A percentile compares a stretch with the other conserved stretches of the same genome.
Evolutionary conservation across 73 alveolate genomes (phyloP).

Genomic region (Uronychia binucleata): DNA sequence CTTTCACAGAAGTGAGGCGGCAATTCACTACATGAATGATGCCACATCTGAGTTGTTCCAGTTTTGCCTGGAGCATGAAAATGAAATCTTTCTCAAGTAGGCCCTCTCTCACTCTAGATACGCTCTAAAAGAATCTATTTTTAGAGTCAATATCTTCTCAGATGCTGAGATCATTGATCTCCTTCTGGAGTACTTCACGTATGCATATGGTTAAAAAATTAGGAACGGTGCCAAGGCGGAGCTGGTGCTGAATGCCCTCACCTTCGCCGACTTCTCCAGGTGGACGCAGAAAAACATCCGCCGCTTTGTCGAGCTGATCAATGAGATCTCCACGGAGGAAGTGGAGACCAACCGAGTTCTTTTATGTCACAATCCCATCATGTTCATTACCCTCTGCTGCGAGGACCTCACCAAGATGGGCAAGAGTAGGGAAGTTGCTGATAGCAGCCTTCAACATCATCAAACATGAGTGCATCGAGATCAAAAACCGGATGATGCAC

Average conservation of each 20-base stretch:
- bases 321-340: slow-evolving; percentile 18
- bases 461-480: slow-evolving; percentile 26
- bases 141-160: slow-evolving; percentile 4
- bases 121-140: slow-evolving; percentile 39
- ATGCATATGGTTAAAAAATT: slow-evolving; percentile 2
- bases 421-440: slow-evolving; percentile 16
- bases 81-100: slow-evolving; percentile 51
- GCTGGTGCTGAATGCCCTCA: slow-evolving; percentile 26
- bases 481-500: slow-evolving; percentile 15
- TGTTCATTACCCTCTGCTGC: slow-evolving; percentile 33
- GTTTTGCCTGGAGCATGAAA: slow-evolving; percentile 41
- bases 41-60: slow-evolving; percentile 28
- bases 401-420: slow-evolving; percentile 41
- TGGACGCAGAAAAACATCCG: slow-evolving; percentile 43
- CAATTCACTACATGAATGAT: slow-evolving; percentile 43
- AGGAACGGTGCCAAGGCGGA: slow-evolving; percentile 40
- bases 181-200: slow-evolving; percentile 21
- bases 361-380: slow-evolving; percentile 40
- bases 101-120: slow-evolving; percentile 2
- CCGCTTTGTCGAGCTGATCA: slow-evolving; percentile 27
- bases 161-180: slow-evolving; percentile 3
- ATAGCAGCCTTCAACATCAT: slow-evolving; percentile 21
- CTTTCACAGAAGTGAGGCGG: slow-evolving; percentile 4
- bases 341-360: slow-evolving; percentile 40
- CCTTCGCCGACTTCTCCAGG: slow-evolving; percentile 45